These are phyloP conservation scores for Talaromyces sp. DNA, from an alignment of 2,329 filamentous ascomycete species.

Conservation along the genomic window DNA sequence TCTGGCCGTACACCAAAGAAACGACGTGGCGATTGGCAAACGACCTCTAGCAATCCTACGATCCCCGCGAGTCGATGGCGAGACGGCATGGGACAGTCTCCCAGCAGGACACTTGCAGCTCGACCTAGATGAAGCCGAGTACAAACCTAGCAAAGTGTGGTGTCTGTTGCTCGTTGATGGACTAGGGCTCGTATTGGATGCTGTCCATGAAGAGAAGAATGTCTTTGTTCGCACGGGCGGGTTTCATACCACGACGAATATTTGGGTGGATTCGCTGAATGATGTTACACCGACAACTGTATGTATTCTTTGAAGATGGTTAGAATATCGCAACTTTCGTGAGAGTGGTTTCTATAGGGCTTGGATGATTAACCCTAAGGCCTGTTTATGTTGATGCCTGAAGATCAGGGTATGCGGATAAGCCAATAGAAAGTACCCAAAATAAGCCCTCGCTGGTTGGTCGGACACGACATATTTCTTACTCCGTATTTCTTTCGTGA, in stretches of 20 bases:
- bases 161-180: conserved; percentile 10
- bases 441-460: not conserved
- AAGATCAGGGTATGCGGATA: not conserved
- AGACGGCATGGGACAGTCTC: not conserved
- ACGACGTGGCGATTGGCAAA: not conserved
- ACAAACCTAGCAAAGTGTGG: conserved; percentile 7
- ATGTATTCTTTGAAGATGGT: conserved; percentile 1
- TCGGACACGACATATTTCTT: too few species aligned
- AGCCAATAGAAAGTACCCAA: not conserved
- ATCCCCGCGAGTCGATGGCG: not conserved
- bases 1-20: not conserved
- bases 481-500: too few species aligned
- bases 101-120: conserved; percentile 4
- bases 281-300: not conserved
- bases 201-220: not conserved
- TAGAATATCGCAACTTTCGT: not conserved
- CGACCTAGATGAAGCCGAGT: conserved; percentile 3
- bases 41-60: not conserved
- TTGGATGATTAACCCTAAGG: not conserved
- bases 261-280: conserved; percentile 5
- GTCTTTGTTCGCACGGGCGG: conserved; percentile 7
- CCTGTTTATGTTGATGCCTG: not conserved
- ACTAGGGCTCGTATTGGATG: not conserved
- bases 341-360: not conserved
- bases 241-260: not conserved